These are phyloP conservation scores for Larix kaempferi DNA, from an alignment of 75 land plant genomes.

Conservation along the genomic window DNA sequence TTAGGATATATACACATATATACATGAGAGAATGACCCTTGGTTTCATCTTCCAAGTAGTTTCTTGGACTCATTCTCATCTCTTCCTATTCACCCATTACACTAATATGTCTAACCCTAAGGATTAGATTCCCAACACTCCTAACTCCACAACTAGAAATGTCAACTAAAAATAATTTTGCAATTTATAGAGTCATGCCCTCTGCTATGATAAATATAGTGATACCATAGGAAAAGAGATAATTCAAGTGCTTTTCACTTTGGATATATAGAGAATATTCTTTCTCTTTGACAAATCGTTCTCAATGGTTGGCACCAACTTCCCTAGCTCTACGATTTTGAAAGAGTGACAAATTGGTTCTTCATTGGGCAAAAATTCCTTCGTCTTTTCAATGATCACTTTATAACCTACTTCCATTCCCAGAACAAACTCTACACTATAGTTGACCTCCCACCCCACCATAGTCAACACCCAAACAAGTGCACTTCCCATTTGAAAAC, in stretches of 20 bases:
- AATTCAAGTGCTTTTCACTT: conserved; percentile 4
- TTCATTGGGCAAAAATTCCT: conserved; percentile 24
- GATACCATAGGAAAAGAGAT: background rate
- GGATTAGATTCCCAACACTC: no score
- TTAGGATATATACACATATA: no score
- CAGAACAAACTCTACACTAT: conserved; percentile 56
- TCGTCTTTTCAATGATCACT: conserved; percentile 33
- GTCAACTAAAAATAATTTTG: background rate
- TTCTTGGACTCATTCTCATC: no score
- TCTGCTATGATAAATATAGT: background rate
- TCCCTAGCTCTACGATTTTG: conserved; percentile 49
- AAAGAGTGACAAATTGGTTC: conserved; percentile 49
- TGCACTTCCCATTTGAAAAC: conserved; percentile 31
- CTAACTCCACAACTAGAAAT: background rate
- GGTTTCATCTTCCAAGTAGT: no score
- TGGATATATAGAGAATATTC: conserved; percentile 26
- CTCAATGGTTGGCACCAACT: conserved; percentile 24
- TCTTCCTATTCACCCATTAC: no score
- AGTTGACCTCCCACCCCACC: conserved; percentile 57
- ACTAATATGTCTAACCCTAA: no score
- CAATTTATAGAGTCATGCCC: background rate
- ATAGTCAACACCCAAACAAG: conserved; percentile 44
- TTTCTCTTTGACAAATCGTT: conserved; percentile 28
- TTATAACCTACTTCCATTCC: conserved; percentile 40
- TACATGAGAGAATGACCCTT: no score